Percentiles rank a stretch among this genome's conserved stretches.
Evolutionary conservation across 228 moss, liverwort and hornwort species (phyloP).

Genomic region (Sphagnum fallax): DNA sequence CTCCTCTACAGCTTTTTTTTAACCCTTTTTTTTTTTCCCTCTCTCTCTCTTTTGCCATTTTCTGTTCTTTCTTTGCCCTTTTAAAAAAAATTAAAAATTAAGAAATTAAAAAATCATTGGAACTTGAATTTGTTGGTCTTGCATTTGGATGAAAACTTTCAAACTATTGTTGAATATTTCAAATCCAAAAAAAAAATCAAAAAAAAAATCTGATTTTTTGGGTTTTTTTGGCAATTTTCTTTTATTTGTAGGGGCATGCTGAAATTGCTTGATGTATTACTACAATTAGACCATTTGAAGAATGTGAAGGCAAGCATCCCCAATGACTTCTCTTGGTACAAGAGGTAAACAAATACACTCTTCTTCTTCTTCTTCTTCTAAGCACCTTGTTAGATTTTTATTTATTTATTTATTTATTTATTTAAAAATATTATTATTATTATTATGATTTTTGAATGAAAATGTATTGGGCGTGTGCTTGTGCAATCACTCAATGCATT

Average conservation of each 20-base stretch:
- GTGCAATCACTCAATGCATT: too few species aligned
- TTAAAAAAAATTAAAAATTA: too few species aligned
- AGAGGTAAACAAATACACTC: conserved; percentile 36
- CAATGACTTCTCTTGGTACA: conserved; percentile 98
- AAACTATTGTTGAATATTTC: not conserved
- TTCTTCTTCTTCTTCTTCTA: too few species aligned
- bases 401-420: too few species aligned
- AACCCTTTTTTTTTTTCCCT: not conserved
- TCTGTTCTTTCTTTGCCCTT: not conserved
- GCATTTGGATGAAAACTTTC: not conserved
- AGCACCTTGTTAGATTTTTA: too few species aligned
- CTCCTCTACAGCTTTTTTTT: conserved; percentile 32
- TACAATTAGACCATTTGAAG: conserved; percentile 94
- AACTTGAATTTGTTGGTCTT: not conserved
- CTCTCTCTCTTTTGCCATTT: not conserved
- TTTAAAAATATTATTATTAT: too few species aligned
- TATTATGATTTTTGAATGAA: too few species aligned
- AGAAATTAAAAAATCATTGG: too few species aligned
- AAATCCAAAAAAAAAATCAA: too few species aligned
- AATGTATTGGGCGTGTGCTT: too few species aligned
- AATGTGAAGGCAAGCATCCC: conserved; percentile 98
- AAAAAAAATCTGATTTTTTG: too few species aligned
- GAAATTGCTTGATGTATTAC: conserved; percentile 82
- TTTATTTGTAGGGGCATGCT: conserved; percentile 59
- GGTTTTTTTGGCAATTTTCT: not conserved